Conservation (phyloP, 2,329 filamentous ascomycete species). For the Fusarium dlaminii region DNA sequence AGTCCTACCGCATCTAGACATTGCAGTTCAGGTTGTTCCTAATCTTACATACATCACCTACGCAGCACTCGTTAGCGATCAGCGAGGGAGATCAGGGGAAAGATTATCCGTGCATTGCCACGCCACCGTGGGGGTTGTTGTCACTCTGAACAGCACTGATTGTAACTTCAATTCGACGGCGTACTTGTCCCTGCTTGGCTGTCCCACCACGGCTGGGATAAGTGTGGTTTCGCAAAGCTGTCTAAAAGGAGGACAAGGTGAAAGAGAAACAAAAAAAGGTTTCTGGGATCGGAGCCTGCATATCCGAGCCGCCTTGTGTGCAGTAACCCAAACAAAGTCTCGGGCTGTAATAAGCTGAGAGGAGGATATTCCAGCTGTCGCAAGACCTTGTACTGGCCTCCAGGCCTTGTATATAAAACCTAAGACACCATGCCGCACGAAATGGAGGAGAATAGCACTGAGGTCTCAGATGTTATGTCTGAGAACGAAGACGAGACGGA, state of each 20-base stretch:
- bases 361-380: constrained; percentile 34
- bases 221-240: constrained; percentile 49
- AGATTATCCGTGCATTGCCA: constrained; percentile 26
- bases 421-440: constrained; percentile 66
- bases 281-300: constrained; percentile 45
- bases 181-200: constrained; percentile 40
- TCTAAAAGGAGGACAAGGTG: constrained; percentile 40
- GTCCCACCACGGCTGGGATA: constrained; percentile 46
- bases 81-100: constrained; percentile 23
- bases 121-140: constrained; percentile 37
- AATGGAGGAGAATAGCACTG: constrained; percentile 61
- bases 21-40: constrained; percentile 8
- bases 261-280: constrained; percentile 25
- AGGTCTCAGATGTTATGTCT: constrained; percentile 68
- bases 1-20: constrained; percentile 33
- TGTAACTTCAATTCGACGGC: constrained; percentile 33
- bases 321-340: constrained; percentile 27
- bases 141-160: constrained; percentile 26
- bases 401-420: constrained; percentile 56
- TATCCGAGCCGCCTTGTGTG: constrained; percentile 45
- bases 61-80: constrained; percentile 22
- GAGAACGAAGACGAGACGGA: constrained; percentile 68
- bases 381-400: constrained; percentile 28
- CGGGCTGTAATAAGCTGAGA: constrained; percentile 34
- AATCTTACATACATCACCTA: constrained; percentile 32